Base-by-base conservation (phyloP, 2,329 filamentous ascomycete species). In the Zasmidium angulare region DNA sequence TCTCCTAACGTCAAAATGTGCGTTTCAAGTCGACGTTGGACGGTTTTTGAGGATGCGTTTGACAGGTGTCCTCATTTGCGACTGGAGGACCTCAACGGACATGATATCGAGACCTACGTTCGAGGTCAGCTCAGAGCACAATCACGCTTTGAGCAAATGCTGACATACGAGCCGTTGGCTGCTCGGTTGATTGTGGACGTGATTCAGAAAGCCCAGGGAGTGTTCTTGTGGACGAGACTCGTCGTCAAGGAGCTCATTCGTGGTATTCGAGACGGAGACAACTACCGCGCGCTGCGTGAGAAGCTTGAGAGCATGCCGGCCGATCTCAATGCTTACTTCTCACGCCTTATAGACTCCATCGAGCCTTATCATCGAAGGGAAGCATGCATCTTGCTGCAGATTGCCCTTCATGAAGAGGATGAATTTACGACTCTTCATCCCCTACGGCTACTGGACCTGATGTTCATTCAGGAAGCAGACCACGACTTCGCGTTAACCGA, bases 181-280 rank as follows among this genome's bases (percentile, higher is more conserved):
- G 36, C 10, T 9, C 36, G 24, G 3, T 31, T 56, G 7, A 19
- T 50, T 11, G 11, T 17, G 17, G n/a, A 56, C 3, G 9, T 50
- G 17, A 50, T 50, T 9, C n/a, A 19, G 20, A 56, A 51, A 26
- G 54, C 54, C 11, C 46, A 56, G 3, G 54, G 54, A 7, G 54
- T 56, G 2, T 56, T 56, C 31, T 29, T 56, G 29, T 56, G 54
- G 54, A 40, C 47, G 3, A 9, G 53, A 17, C 29, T 56, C 10
- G 46, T 56, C 2, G 47, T 56, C n/a, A 56, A 50, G 36, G 54
- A 50, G 24, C 29, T 56, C 2, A 12, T 56, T 7, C 46, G 54
- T 14, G 54, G 54, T 22, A 46, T 56, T 12, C n/a, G 60, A 56
- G 60, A 62, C 29, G 60, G 56, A n/a, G 56, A 55, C 29, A 55